Evolutionary conservation across 2,329 filamentous ascomycete genomes (phyloP).

Genomic region (Fusarium hostae): DNA sequence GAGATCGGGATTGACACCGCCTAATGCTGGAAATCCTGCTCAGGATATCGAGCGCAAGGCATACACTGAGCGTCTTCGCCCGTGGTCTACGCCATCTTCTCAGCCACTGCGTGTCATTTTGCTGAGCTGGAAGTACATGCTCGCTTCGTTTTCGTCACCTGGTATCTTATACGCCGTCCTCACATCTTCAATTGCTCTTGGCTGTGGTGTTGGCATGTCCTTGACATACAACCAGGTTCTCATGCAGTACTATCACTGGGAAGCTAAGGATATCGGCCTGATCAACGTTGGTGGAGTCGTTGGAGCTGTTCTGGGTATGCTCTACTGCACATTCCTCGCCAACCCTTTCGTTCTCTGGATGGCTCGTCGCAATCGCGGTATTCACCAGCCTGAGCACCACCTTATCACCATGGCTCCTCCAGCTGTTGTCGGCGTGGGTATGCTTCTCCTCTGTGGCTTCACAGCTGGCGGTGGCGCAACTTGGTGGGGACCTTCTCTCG

Average conservation of each 20-base stretch:
- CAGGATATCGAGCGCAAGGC: not conserved
- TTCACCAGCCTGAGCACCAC: conserved; percentile 29
- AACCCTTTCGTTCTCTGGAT: conserved; percentile 21
- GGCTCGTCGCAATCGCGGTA: conserved; percentile 25
- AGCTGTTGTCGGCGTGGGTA: conserved; percentile 20
- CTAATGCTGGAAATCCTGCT: not conserved
- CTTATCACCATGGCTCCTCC: conserved; percentile 28
- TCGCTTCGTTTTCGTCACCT: not conserved
- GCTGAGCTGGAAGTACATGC: conserved; percentile 20
- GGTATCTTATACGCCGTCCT: conserved; percentile 15
- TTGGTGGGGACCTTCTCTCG: conserved; percentile 16
- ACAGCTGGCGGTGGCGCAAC: conserved; percentile 1
- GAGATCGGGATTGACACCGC: not conserved
- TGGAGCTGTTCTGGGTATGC: conserved; percentile 4
- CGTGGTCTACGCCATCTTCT: conserved; percentile 11
- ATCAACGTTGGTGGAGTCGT: conserved; percentile 6
- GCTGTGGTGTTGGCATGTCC: conserved; percentile 4
- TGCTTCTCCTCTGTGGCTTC: conserved; percentile 26
- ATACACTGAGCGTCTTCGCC: conserved; percentile 4
- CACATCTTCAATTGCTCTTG: conserved; percentile 8
- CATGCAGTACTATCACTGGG: conserved; percentile 12
- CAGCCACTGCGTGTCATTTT: not conserved
- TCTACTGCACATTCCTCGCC: conserved; percentile 12
- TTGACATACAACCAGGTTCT: conserved; percentile 13
- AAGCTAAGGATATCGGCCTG: conserved; percentile 7